Percentiles rank a stretch among this genome's conserved stretches.
Conservation (phyloP, 2,329 filamentous ascomycete genomes). For the Aspergillus candidus region DNA sequence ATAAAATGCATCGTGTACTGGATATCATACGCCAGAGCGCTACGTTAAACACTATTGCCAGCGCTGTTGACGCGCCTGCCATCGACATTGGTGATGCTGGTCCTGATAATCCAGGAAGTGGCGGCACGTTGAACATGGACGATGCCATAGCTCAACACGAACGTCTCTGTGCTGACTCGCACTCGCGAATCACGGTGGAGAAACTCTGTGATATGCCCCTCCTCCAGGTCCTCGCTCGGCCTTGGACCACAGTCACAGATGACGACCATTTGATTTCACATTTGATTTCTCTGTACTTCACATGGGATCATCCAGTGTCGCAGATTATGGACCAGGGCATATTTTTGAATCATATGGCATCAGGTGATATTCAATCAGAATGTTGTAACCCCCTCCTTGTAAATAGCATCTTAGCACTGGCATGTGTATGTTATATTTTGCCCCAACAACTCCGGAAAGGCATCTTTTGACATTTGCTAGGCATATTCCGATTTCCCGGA, state of each 20-base stretch:
- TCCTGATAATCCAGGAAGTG: constrained; percentile 9
- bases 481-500: constrained; percentile 32
- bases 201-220: constrained; percentile 32
- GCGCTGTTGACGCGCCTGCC: constrained; percentile 15
- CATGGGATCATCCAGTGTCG: constrained; percentile 87
- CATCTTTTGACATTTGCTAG: constrained; percentile 18
- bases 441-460: not conserved
- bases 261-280: constrained; percentile 71
- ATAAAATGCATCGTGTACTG: constrained; percentile 20
- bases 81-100: constrained; percentile 15
- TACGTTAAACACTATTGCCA: constrained; percentile 22
- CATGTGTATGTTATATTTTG: constrained; percentile 26
- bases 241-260: constrained; percentile 73
- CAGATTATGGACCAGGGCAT: constrained; percentile 74
- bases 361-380: constrained; percentile 44
- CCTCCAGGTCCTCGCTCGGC: constrained; percentile 27
- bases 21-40: constrained; percentile 24
- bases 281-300: constrained; percentile 87
- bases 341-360: constrained; percentile 49
- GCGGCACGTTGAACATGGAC: constrained; percentile 1
- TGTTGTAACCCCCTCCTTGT: constrained; percentile 82
- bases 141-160: constrained; percentile 6
- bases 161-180: constrained; percentile 7
- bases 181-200: constrained; percentile 26
- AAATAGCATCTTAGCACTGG: constrained; percentile 71